phyloP scores from a whole-genome alignment of 768 basidiomycete species.

The Inosperma sp. region DNA sequence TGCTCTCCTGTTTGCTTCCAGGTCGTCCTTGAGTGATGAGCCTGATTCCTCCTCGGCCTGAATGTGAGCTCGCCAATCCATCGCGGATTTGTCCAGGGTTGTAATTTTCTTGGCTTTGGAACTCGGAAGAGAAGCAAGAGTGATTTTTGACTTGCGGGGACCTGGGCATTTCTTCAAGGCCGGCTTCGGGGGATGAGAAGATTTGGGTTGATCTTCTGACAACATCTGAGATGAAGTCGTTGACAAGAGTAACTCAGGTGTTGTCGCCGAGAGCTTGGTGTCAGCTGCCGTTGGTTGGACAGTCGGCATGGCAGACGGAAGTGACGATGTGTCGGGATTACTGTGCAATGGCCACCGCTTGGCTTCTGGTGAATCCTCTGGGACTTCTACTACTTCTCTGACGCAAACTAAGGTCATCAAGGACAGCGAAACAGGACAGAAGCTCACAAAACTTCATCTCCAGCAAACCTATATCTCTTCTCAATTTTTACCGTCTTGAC shows the following conservation, averaged over 20 bases:
- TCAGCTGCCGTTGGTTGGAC: not conserved
- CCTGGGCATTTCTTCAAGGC: constrained; percentile 45
- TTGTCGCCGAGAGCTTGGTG: no score
- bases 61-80: constrained; percentile 80
- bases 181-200: constrained; percentile 14
- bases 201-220: constrained; percentile 2
- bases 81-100: constrained; percentile 79
- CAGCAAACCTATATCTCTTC: constrained; percentile 70
- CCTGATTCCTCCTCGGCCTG: constrained; percentile 35
- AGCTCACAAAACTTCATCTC: constrained; percentile 67
- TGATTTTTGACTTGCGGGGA: constrained; percentile 61
- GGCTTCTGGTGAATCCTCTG: constrained; percentile 69
- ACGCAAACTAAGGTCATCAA: constrained; percentile 5
- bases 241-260: no score
- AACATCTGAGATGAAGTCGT: no score
- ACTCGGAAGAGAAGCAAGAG: constrained; percentile 51
- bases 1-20: constrained; percentile 67
- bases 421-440: not conserved
- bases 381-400: constrained; percentile 73
- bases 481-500: constrained; percentile 57
- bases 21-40: constrained; percentile 51
- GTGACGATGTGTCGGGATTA: constrained; percentile 15
- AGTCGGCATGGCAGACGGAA: not conserved
- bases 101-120: constrained; percentile 71
- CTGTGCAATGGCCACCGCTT: constrained; percentile 65